These are phyloP conservation scores for Pichia norvegensis DNA, from an alignment of 1,139 yeast species.

Conservation along the genomic window DNA sequence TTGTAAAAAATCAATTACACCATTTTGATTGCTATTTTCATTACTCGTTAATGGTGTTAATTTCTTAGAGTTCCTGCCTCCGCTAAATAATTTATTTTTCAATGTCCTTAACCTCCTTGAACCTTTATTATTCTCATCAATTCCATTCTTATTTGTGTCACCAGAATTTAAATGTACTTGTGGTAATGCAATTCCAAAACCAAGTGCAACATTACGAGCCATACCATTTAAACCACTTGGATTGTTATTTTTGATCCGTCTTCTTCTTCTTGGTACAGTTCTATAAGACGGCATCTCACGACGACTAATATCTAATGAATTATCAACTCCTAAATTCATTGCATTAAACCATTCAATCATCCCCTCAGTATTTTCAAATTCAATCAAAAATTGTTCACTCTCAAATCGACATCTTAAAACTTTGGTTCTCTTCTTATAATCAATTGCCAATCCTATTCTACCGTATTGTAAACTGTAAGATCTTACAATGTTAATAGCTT, in stretches of 20 bases:
- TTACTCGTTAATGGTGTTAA: not conserved
- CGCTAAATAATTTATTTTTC: not conserved
- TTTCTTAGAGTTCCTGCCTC: not conserved
- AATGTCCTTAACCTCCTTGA: not conserved
- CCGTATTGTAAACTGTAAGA: conserved; percentile 65
- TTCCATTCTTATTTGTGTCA: too few relatives aligned
- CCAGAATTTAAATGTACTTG: not conserved
- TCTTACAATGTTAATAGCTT: conserved; percentile 34
- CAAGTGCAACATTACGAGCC: conserved; percentile 3
- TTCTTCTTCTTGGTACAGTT: conserved; percentile 66
- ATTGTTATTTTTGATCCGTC: conserved; percentile 24
- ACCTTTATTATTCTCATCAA: not conserved
- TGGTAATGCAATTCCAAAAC: conserved; percentile 1
- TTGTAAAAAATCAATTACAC: not conserved
- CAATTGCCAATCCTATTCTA: conserved; percentile 61
- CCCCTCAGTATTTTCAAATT: conserved; percentile 47
- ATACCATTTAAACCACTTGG: not conserved
- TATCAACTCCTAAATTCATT: conserved; percentile 53
- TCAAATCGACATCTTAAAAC: conserved; percentile 59
- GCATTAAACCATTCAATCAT: conserved; percentile 62
- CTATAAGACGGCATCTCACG: conserved; percentile 61
- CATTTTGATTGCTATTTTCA: not conserved
- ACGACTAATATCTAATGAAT: conserved; percentile 51
- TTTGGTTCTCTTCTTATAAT: conserved; percentile 52
- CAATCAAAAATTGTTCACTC: conserved; percentile 56